These are phyloP conservation scores for Aspergillus carlsbadensis DNA, from an alignment of 495 filamentous ascomycete species.

Conservation along the genomic window DNA sequence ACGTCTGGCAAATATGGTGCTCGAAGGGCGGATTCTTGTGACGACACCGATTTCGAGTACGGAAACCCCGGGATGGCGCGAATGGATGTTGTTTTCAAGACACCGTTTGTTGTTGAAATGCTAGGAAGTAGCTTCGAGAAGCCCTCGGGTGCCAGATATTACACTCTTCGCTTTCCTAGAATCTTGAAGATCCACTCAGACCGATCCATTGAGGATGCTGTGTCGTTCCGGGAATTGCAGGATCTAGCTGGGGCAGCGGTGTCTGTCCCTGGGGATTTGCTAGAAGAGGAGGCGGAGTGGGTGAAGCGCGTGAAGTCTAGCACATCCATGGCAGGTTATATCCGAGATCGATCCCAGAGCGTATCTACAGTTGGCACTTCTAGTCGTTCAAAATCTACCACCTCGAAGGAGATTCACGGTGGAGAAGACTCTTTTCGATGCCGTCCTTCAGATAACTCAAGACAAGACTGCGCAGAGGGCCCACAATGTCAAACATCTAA, in stretches of 20 bases:
- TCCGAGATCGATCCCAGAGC: constrained; percentile 27
- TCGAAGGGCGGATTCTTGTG: constrained; percentile 21
- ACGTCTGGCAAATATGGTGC: constrained; percentile 45
- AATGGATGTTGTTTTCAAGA: constrained; percentile 52
- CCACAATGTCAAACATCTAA: background rate
- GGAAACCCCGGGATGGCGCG: constrained; percentile 25
- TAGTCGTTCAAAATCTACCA: background rate
- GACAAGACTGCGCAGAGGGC: too few species aligned
- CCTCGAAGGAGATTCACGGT: background rate
- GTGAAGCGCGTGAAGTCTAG: constrained; percentile 50
- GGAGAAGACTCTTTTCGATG: background rate
- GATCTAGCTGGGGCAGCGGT: constrained; percentile 49
- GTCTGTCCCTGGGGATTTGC: constrained; percentile 40
- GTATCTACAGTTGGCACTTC: constrained; percentile 21
- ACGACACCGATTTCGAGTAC: constrained; percentile 35
- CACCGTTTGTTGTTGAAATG: constrained; percentile 65
- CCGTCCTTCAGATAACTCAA: background rate
- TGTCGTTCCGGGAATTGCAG: constrained; percentile 56
- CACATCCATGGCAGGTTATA: constrained; percentile 33
- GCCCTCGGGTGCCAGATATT: constrained; percentile 54
- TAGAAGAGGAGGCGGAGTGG: constrained; percentile 56
- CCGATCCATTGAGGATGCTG: constrained; percentile 53
- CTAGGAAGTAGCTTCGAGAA: constrained; percentile 65
- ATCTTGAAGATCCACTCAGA: constrained; percentile 62
- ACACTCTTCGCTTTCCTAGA: constrained; percentile 63